Percentiles rank a stretch among this genome's conserved stretches.
Conservation (phyloP, 805 yeast species). For the Candida stauntonica region DNA sequence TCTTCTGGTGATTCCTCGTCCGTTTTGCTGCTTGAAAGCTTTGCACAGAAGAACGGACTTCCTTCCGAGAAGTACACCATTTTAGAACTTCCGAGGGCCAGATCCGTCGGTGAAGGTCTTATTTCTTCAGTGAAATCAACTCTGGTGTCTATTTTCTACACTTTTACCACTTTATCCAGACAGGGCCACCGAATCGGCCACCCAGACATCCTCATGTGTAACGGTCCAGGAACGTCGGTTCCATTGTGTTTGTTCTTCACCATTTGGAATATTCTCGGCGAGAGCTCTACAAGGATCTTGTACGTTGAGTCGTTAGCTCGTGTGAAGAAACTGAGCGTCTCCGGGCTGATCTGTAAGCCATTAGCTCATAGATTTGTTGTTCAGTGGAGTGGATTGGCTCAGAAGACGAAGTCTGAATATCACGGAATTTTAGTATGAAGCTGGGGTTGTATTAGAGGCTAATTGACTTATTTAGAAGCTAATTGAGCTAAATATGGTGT, state of each 20-base stretch:
- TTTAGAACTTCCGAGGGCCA: conserved; percentile 48
- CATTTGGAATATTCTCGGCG: conserved; percentile 42
- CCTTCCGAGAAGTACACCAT: conserved; percentile 9
- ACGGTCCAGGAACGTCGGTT: conserved; percentile 84
- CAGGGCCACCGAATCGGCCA: conserved; percentile 8
- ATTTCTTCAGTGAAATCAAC: conserved; percentile 45
- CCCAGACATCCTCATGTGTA: conserved; percentile 48
- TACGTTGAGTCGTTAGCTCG: conserved; percentile 88
- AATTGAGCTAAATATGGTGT: too few relatives aligned
- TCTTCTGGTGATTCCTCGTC: conserved; percentile 53
- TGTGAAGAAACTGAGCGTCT: conserved; percentile 66
- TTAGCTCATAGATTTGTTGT: conserved; percentile 76
- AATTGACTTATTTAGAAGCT: too few relatives aligned
- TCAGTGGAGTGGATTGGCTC: conserved; percentile 74
- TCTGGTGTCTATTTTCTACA: conserved; percentile 8
- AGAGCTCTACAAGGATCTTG: conserved; percentile 51
- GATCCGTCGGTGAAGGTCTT: conserved; percentile 54
- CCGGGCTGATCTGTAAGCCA: conserved; percentile 69
- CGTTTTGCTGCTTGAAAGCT: conserved; percentile 26
- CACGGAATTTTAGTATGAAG: conserved; percentile 73
- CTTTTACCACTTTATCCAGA: conserved; percentile 9
- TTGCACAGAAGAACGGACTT: conserved; percentile 14
- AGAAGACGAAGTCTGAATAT: conserved; percentile 60
- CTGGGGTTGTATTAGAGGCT: too few relatives aligned
- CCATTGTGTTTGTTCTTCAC: conserved; percentile 61